phyloP scores from a whole-genome alignment of 2,329 filamentous ascomycete genomes.

The Penicillium griseofulvum region DNA sequence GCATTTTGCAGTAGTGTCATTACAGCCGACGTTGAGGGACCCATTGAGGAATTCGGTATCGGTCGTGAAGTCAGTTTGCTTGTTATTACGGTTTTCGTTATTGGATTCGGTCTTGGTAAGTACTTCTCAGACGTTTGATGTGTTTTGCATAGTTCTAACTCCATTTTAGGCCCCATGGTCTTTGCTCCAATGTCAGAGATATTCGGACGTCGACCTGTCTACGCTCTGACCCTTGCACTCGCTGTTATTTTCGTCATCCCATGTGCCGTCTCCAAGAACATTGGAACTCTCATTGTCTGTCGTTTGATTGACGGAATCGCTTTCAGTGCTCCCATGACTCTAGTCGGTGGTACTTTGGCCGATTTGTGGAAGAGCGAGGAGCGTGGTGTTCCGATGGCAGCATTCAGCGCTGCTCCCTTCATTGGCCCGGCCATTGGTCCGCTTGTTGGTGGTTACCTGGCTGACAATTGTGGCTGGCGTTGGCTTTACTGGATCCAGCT shows the following conservation, averaged over 20 bases:
- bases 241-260: constrained; percentile 79
- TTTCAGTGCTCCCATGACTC: constrained; percentile 81
- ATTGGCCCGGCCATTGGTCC: constrained; percentile 76
- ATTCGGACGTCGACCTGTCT: constrained; percentile 68
- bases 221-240: constrained; percentile 64
- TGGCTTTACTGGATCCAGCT: constrained; percentile 88
- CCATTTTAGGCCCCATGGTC: constrained; percentile 62
- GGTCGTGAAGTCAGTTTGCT: constrained; percentile 71
- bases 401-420: constrained; percentile 79
- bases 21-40: constrained; percentile 69
- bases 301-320: constrained; percentile 77
- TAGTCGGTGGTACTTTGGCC: constrained; percentile 77
- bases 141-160: constrained; percentile 12
- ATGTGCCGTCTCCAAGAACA: constrained; percentile 73
- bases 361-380: constrained; percentile 85
- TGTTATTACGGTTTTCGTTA: constrained; percentile 71
- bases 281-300: constrained; percentile 71
- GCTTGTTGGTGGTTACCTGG: constrained; percentile 72
- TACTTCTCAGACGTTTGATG: neutral
- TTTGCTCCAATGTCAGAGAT: constrained; percentile 79
- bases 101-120: constrained; percentile 74
- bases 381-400: constrained; percentile 81
- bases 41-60: constrained; percentile 63
- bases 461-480: constrained; percentile 69
- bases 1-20: constrained; percentile 71